Percentiles rank a stretch among this genome's conserved stretches.
Evolutionary conservation across 768 basidiomycete genomes (phyloP).

Genomic region (Tricholoma bakamatsutake): DNA sequence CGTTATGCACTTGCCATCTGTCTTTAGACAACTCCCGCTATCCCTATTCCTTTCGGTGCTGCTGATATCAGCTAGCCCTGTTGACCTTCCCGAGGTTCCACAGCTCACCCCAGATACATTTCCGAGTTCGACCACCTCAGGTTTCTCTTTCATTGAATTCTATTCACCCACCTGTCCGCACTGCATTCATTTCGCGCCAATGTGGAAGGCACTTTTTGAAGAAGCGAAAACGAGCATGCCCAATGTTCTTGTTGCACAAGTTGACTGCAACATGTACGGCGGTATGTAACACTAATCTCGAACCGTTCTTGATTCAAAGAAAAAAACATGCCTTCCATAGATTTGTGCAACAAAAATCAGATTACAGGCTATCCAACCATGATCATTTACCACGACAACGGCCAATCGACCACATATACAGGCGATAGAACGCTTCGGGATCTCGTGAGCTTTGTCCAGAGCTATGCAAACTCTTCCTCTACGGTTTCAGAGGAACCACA

Average conservation of each 20-base stretch:
- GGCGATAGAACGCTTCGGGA: slow-evolving; percentile 47
- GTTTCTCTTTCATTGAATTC: slow-evolving; percentile 82
- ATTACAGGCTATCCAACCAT: slow-evolving; percentile 74
- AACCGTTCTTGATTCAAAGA: neutral
- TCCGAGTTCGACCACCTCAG: slow-evolving; percentile 40
- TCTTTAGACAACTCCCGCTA: slow-evolving; percentile 17
- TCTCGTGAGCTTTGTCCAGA: slow-evolving; percentile 50
- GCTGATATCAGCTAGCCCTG: slow-evolving; percentile 28
- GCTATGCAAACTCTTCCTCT: slow-evolving; percentile 25
- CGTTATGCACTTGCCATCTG: slow-evolving; percentile 11
- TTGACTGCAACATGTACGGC: slow-evolving; percentile 73
- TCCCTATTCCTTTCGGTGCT: slow-evolving; percentile 26
- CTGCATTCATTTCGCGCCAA: slow-evolving; percentile 74
- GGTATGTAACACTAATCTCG: slow-evolving; percentile 38
- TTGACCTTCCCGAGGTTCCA: slow-evolving; percentile 15
- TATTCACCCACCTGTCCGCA: slow-evolving; percentile 85
- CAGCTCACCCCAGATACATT: slow-evolving; percentile 55
- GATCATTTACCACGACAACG: slow-evolving; percentile 65
- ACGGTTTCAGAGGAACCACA: slow-evolving; percentile 12
- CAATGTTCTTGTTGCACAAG: slow-evolving; percentile 67
- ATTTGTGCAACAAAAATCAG: slow-evolving; percentile 69
- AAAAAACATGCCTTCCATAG: slow-evolving; percentile 36
- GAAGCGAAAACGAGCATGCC: slow-evolving; percentile 43
- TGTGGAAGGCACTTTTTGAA: slow-evolving; percentile 67
- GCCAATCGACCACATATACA: slow-evolving; percentile 50